A percentile compares a stretch with the other conserved stretches of the same genome.
phyloP scores from a whole-genome alignment of 73 alveolate species.

The Paramecium bursaria region DNA sequence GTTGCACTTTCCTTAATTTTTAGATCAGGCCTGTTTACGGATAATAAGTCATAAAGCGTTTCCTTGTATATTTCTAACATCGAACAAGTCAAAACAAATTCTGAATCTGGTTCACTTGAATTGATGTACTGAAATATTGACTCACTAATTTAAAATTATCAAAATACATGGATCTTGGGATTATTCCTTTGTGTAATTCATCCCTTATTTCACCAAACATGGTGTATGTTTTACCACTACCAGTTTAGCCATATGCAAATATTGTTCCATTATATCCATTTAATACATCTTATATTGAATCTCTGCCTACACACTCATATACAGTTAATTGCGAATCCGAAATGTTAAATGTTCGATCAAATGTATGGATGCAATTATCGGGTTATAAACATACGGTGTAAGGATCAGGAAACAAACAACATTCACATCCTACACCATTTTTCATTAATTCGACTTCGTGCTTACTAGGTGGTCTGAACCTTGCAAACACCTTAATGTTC shows the following conservation, averaged over 20 bases:
- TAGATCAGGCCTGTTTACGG: conserved; percentile 70
- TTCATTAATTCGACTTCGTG: conserved; percentile 62
- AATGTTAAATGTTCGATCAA: conserved; percentile 86
- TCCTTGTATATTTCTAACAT: conserved; percentile 90
- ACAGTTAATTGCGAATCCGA: conserved; percentile 77
- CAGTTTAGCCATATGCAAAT: conserved; percentile 98
- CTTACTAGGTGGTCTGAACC: conserved; percentile 72
- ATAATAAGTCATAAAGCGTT: conserved; percentile 75
- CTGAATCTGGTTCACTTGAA: conserved; percentile 72
- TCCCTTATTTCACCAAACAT: conserved; percentile 95
- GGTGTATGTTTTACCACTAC: conserved; percentile 97
- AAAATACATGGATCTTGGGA: conserved; percentile 86
- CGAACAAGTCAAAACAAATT: conserved; percentile 79
- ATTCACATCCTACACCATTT: conserved; percentile 51
- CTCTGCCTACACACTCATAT: conserved; percentile 79
- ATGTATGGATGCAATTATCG: conserved; percentile 61
- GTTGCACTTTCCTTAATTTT: conserved; percentile 81
- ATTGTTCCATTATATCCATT: conserved; percentile 92
- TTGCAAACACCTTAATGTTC: conserved; percentile 73
- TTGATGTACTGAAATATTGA: conserved; percentile 72
- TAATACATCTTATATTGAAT: conserved; percentile 79
- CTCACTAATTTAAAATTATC: conserved; percentile 23
- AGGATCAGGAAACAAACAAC: conserved; percentile 64
- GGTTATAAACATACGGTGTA: conserved; percentile 64
- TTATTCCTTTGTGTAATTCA: conserved; percentile 83